These are phyloP conservation scores for Crucibulum laeve DNA, from an alignment of 768 basidiomycete species.

Conservation along the genomic window DNA sequence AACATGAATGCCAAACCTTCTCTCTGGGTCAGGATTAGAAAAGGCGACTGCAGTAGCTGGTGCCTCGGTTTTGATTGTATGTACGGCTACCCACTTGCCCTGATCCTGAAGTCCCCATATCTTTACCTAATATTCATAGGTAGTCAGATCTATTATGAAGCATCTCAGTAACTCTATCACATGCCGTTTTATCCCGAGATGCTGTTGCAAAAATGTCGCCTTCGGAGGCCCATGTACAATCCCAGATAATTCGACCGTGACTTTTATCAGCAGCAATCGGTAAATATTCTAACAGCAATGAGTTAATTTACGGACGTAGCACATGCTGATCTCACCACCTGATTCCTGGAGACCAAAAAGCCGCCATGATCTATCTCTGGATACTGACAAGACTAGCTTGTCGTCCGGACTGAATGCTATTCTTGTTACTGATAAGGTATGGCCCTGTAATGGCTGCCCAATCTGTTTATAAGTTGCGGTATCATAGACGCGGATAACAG, in stretches of 20 bases:
- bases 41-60: constrained; percentile 80
- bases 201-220: constrained; percentile 86
- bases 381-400: constrained; percentile 72
- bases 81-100: constrained; percentile 49
- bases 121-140: constrained; percentile 55
- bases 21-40: constrained; percentile 28
- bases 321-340: constrained; percentile 28
- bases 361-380: constrained; percentile 90
- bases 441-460: constrained; percentile 75
- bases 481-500: constrained; percentile 80
- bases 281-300: constrained; percentile 45
- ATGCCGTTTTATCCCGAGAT: constrained; percentile 90
- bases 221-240: constrained; percentile 81
- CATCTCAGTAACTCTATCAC: constrained; percentile 11
- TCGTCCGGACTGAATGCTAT: constrained; percentile 90
- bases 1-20: constrained; percentile 31
- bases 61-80: constrained; percentile 66
- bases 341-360: constrained; percentile 53
- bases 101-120: constrained; percentile 60
- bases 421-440: constrained; percentile 84
- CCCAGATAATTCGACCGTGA: constrained; percentile 94
- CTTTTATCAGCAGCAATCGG: constrained; percentile 73
- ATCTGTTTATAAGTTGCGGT: constrained; percentile 65
- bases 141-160: background rate
- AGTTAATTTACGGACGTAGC: background rate